A percentile compares a stretch with the other conserved stretches of the same genome.
Conservation (phyloP, 768 basidiomycete species). For the Cystobasidium tubakii region DNA sequence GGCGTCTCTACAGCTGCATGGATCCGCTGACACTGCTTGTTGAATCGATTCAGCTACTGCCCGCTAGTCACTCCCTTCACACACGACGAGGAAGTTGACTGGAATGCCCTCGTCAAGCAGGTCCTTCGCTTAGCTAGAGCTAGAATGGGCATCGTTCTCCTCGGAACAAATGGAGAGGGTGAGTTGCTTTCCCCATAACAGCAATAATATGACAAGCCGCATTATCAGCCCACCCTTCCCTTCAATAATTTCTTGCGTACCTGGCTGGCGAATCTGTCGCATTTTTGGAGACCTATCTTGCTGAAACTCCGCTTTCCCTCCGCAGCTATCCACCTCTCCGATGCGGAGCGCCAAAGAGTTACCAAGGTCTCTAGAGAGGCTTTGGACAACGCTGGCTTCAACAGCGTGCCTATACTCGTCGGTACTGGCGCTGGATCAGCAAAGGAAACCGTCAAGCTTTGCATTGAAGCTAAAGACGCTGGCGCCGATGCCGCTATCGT, state of each 20-base stretch:
- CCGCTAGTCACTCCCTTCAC: slow-evolving; percentile 66
- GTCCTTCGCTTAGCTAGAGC: slow-evolving; percentile 69
- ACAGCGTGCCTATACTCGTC: slow-evolving; percentile 65
- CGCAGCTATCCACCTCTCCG: slow-evolving; percentile 48
- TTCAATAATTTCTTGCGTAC: too few species aligned
- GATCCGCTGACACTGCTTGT: background rate
- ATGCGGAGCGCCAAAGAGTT: slow-evolving; percentile 46
- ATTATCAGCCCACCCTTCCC: too few species aligned
- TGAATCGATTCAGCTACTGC: slow-evolving; percentile 54
- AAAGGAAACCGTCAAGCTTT: slow-evolving; percentile 65
- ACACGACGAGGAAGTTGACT: slow-evolving; percentile 66
- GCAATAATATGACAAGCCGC: background rate
- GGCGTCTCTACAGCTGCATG: too few species aligned
- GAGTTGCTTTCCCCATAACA: background rate
- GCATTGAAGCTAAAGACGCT: slow-evolving; percentile 67
- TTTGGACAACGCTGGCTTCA: slow-evolving; percentile 66
- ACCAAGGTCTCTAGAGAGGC: slow-evolving; percentile 63
- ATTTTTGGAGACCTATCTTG: background rate
- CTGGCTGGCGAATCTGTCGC: background rate
- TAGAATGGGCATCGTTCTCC: slow-evolving; percentile 46
- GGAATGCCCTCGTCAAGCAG: slow-evolving; percentile 63
- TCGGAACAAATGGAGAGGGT: slow-evolving; percentile 53
- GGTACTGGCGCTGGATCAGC: slow-evolving; percentile 79
- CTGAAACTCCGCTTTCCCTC: slow-evolving; percentile 24
- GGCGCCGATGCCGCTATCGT: slow-evolving; percentile 77